Evolutionary conservation across 305 asterid genomes (phyloP).

Genomic region (Fraxinus sp.): DNA sequence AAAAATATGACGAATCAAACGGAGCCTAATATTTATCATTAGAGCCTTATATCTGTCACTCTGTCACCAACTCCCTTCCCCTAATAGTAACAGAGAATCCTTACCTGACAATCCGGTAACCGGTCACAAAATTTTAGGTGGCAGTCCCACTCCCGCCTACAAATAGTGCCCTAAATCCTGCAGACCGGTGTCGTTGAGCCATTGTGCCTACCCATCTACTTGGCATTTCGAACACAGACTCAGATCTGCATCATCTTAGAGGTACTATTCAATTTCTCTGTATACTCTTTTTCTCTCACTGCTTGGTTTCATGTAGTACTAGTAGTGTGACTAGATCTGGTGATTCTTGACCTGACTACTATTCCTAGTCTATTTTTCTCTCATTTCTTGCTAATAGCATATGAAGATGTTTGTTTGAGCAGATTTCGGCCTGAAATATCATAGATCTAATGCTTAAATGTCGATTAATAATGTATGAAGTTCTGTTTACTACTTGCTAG

Average conservation of each 20-base stretch:
- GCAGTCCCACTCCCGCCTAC: not conserved
- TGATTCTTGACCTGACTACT: not conserved
- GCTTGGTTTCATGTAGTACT: not conserved
- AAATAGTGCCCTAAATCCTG: not conserved
- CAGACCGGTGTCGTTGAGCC: not conserved
- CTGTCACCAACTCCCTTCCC: not conserved
- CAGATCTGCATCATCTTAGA: conserved; percentile 23
- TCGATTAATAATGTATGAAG: not conserved
- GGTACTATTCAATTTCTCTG: not conserved
- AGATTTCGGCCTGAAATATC: not conserved
- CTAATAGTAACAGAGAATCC: not conserved
- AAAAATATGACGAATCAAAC: too few species aligned
- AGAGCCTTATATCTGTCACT: not conserved
- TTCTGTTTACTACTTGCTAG: not conserved
- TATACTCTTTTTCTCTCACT: not conserved
- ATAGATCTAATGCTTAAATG: not conserved
- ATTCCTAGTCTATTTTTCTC: not conserved
- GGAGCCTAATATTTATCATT: not conserved
- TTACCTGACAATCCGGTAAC: conserved; percentile 19
- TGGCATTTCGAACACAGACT: conserved; percentile 3
- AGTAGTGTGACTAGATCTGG: not conserved
- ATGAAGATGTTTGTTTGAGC: not conserved
- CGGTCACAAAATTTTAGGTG: conserved; percentile 15
- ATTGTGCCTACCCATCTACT: not conserved
- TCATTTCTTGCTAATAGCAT: not conserved